A percentile compares a stretch with the other conserved stretches of the same genome.
Evolutionary conservation across 2,329 filamentous ascomycete species (phyloP).

Genomic region (Xylariaceae sp.): DNA sequence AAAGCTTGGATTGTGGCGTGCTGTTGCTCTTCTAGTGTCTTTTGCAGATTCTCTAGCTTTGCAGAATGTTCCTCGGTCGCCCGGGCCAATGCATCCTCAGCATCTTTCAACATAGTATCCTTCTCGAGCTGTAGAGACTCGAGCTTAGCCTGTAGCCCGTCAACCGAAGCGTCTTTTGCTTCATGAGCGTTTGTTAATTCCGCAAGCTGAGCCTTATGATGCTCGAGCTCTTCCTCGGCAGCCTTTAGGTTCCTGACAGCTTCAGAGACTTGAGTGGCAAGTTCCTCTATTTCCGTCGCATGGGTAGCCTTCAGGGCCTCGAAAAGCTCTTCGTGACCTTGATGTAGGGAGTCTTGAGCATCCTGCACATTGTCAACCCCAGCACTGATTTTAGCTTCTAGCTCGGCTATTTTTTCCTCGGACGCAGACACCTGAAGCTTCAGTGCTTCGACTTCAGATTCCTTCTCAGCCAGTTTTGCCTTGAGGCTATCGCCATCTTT

Average conservation of each 20-base stretch:
- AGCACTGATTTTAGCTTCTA: constrained; percentile 49
- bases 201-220: constrained; percentile 46
- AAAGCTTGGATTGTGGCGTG: constrained; percentile 46
- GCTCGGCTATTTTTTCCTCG: constrained; percentile 51
- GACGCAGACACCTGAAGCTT: constrained; percentile 54
- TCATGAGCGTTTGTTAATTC: constrained; percentile 49
- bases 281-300: constrained; percentile 43
- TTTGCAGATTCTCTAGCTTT: constrained; percentile 49
- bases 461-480: constrained; percentile 54
- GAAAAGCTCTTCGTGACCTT: constrained; percentile 45
- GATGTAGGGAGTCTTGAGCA: constrained; percentile 40
- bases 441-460: constrained; percentile 53
- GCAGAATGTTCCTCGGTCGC: constrained; percentile 46
- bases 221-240: constrained; percentile 49
- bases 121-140: constrained; percentile 44
- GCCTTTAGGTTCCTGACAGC: constrained; percentile 47
- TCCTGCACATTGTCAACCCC: constrained; percentile 36
- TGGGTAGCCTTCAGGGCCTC: constrained; percentile 49
- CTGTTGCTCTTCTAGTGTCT: constrained; percentile 49
- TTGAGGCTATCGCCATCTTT: constrained; percentile 60
- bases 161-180: constrained; percentile 45
- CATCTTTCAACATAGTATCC: constrained; percentile 37
- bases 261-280: constrained; percentile 47
- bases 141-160: constrained; percentile 47
- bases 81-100: constrained; percentile 36